phyloP scores from a whole-genome alignment of 1,284 basidiomycete species.

The Fomitopsis schrenkii region DNA sequence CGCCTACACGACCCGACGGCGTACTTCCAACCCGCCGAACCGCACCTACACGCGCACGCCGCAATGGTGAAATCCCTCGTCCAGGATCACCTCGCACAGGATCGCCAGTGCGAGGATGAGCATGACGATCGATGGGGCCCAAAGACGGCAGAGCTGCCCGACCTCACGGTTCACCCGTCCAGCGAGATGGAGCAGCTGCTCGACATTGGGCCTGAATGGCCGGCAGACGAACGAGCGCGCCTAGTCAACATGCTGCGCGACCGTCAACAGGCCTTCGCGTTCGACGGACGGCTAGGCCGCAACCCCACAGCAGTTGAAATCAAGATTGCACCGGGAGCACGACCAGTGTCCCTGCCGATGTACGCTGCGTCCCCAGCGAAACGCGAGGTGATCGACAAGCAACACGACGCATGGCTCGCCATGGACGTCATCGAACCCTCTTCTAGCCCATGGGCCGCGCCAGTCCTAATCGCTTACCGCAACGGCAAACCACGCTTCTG shows the following conservation, averaged over 20 bases:
- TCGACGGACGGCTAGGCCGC: slow-evolving; percentile 24
- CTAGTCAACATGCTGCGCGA: slow-evolving; percentile 10
- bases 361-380: slow-evolving; percentile 28
- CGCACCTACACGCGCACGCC: not conserved
- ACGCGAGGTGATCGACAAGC: slow-evolving; percentile 27
- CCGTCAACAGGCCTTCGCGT: slow-evolving; percentile 18
- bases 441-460: too few species aligned
- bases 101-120: not conserved
- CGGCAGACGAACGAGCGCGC: slow-evolving; percentile 3
- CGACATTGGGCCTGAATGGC: slow-evolving; percentile 12
- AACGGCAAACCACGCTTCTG: too few species aligned
- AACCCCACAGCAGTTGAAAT: slow-evolving; percentile 14
- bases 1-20: not conserved
- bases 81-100: not conserved
- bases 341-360: slow-evolving; percentile 23
- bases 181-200: slow-evolving; percentile 5
- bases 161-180: slow-evolving; percentile 7
- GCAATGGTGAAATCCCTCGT: not conserved
- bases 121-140: slow-evolving; percentile 7
- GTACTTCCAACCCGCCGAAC: not conserved
- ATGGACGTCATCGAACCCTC: too few species aligned
- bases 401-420: slow-evolving; percentile 30
- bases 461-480: too few species aligned
- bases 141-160: slow-evolving; percentile 14
- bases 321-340: slow-evolving; percentile 7